These are phyloP conservation scores for Coemansia aciculifera DNA, from an alignment of 192 early-diverging fungal genomes.

Conservation along the genomic window DNA sequence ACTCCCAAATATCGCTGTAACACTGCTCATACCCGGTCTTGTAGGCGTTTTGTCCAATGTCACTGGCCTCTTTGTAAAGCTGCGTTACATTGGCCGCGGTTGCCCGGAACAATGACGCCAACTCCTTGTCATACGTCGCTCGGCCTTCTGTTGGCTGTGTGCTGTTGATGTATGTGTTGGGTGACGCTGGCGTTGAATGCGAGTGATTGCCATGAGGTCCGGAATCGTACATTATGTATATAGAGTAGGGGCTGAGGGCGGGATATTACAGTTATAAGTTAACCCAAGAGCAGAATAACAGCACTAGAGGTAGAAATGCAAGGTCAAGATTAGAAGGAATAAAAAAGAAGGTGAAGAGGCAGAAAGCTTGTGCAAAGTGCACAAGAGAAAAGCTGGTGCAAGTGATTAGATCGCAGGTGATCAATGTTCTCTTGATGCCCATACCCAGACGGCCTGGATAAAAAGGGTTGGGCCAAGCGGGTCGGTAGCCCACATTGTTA, in stretches of 20 bases:
- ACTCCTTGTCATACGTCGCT: conserved; percentile 35
- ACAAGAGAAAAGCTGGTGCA: background rate
- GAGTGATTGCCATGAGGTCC: conserved; percentile 30
- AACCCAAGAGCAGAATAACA: background rate
- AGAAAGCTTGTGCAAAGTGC: background rate
- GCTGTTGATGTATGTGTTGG: conserved; percentile 22
- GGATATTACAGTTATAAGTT: background rate
- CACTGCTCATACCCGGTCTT: conserved; percentile 54
- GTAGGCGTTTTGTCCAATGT: conserved; percentile 43
- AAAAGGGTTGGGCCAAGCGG: background rate
- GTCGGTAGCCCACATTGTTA: background rate
- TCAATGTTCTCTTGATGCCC: background rate
- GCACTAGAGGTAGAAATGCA: conserved; percentile 1
- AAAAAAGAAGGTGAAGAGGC: background rate
- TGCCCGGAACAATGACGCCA: conserved; percentile 45
- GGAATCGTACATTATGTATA: conserved; percentile 41
- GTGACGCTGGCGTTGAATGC: conserved; percentile 46
- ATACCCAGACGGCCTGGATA: background rate
- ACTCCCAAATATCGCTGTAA: conserved; percentile 50
- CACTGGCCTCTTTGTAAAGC: conserved; percentile 51
- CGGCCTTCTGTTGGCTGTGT: conserved; percentile 26
- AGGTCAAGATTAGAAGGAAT: conserved; percentile 3
- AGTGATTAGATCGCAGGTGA: background rate
- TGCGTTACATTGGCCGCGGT: conserved; percentile 55
- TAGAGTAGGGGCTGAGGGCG: background rate